Evolutionary conservation across 108 stramenopile genomes (phyloP).

Genomic region (Parietichytrium sp.): DNA sequence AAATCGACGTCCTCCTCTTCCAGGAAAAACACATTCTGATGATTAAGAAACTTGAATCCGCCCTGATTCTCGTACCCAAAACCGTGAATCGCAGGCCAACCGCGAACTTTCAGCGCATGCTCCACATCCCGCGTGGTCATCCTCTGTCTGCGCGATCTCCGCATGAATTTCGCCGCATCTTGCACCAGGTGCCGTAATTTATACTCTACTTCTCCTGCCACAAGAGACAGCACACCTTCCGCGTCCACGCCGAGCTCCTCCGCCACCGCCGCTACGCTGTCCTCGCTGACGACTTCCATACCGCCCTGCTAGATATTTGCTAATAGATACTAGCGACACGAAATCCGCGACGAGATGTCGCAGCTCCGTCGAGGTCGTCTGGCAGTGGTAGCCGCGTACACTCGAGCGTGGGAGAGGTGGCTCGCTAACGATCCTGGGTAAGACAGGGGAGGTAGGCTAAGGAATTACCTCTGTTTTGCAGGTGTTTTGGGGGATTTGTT

Average conservation of each 20-base stretch:
- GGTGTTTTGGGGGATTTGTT: too few species aligned
- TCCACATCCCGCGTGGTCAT: background rate
- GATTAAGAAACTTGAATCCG: background rate
- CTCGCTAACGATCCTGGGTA: too few species aligned
- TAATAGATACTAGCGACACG: too few species aligned
- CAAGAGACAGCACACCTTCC: slow-evolving; percentile 2
- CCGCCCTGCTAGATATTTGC: too few species aligned
- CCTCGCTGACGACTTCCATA: slow-evolving; percentile 37
- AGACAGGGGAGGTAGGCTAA: too few species aligned
- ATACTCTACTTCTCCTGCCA: slow-evolving; percentile 30
- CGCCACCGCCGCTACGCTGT: slow-evolving; percentile 10
- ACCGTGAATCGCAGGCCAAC: background rate
- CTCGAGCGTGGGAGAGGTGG: too few species aligned
- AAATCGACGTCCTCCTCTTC: slow-evolving; percentile 33
- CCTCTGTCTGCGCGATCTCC: slow-evolving; percentile 12
- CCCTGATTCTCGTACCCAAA: background rate
- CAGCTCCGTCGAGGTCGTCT: too few species aligned
- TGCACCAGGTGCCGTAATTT: background rate
- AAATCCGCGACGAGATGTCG: too few species aligned
- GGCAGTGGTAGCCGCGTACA: too few species aligned
- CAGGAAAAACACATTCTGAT: slow-evolving; percentile 3
- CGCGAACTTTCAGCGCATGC: background rate
- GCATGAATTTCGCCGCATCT: slow-evolving; percentile 35
- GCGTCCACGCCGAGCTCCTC: slow-evolving; percentile 36
- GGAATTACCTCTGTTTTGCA: too few species aligned